Conservation (phyloP, 225 moss, liverwort and hornwort species). For the Physcomitrellopsis africana region DNA sequence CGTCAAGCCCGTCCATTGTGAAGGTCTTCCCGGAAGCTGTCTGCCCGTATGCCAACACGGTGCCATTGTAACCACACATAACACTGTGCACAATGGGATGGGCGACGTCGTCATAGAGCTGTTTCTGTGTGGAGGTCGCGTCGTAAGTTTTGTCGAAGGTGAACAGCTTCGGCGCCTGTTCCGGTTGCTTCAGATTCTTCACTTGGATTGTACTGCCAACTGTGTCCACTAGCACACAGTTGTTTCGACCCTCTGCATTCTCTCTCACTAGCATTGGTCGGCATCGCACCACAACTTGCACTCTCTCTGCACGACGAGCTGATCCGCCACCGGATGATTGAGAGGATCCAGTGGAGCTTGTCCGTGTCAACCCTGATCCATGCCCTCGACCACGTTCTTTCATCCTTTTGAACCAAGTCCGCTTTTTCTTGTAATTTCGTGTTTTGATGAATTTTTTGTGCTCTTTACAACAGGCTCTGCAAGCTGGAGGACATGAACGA, state of each 20-base stretch:
- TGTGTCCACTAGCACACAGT: constrained; percentile 75
- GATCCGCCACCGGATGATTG: constrained; percentile 37
- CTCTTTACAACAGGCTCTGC: constrained; percentile 18
- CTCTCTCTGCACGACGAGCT: constrained; percentile 72
- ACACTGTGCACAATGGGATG: constrained; percentile 98
- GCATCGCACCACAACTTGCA: constrained; percentile 95
- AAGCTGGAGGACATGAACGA: background rate
- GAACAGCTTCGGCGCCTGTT: constrained; percentile 81
- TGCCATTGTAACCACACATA: constrained; percentile 99
- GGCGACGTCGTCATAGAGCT: constrained; percentile 89
- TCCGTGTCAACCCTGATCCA: constrained; percentile 46
- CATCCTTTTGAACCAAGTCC: constrained; percentile 32
- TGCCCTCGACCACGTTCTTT: constrained; percentile 52
- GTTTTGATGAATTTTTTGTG: background rate
- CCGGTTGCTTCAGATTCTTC: constrained; percentile 69
- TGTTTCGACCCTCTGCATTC: constrained; percentile 62
- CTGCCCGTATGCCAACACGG: constrained; percentile 91
- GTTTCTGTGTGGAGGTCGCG: constrained; percentile 70
- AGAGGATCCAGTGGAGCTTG: constrained; percentile 38
- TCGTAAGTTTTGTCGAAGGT: constrained; percentile 97
- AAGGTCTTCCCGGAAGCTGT: constrained; percentile 99
- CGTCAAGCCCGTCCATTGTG: constrained; percentile 95
- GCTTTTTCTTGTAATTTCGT: background rate
- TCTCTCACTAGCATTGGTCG: constrained; percentile 82
- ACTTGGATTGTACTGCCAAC: constrained; percentile 71